Base-by-base conservation (phyloP, 2,329 filamentous ascomycete genomes). In the Aspergillus sp. region DNA sequence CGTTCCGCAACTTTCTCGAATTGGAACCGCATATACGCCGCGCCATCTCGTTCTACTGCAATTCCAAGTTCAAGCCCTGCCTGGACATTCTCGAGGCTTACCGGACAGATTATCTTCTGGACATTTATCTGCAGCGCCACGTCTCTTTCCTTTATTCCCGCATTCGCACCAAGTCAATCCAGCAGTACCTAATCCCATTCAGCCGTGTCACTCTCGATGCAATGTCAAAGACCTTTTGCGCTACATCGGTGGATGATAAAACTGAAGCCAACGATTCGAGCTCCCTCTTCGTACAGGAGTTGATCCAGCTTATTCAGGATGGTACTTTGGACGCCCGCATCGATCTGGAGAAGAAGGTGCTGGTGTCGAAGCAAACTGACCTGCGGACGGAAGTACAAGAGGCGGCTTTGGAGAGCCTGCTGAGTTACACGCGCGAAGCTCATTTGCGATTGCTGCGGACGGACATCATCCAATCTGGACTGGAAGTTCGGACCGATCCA, bases 21-120 rank as follows among this genome's bases (percentile, higher is more conserved):
- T 72, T 93, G 1, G 91, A 96, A 60, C 86, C 89, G 3, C 89
- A 96, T 51, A 82, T 98, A 41, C 83, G 91, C 42, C 88, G 88
- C 37, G 89, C 91, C 8, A 82, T 98, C 47, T 76, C 75, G 5
- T 80, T 85, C 54, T 98, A 95, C 63, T 85, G 89, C 47, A 86
- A 82, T 45, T 86, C 85, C 39, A 84, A 93, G 48, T 98, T 95
- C 60, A 81, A 83, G 7, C 74, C 75, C 26, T 96, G 89, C 57
- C 68, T 98, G 27, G 72, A 78, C 29, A 85, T 89, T 22, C 72
- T 98, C 0, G 83, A 91, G 49, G 73, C 77, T 4, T 89, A 91
- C 58, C 78, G 78, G 30, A 66, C 77, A 22, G 91, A 98, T 58
- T 96, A 91, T 55, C 69, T 88, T n/a, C 75, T 96, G 4, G 91